Conservation (phyloP, 2,329 filamentous ascomycete species). For the Colletotrichum endophyticum region DNA sequence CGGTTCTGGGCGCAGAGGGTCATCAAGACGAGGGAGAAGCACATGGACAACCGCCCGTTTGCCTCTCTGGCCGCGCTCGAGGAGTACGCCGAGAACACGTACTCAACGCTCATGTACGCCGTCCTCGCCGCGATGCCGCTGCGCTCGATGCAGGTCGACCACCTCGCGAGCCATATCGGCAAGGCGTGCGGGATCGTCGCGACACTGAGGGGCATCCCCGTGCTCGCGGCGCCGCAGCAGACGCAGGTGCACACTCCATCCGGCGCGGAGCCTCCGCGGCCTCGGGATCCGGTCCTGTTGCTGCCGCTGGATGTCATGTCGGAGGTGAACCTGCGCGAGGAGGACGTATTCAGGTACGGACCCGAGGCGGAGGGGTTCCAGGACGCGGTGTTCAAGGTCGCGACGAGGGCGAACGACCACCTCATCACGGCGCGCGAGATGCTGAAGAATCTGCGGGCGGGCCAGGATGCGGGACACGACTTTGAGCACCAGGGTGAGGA, state of each 20-base stretch:
- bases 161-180: conserved; percentile 92
- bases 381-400: conserved; percentile 90
- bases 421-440: conserved; percentile 93
- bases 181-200: conserved; percentile 91
- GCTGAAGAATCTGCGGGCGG: conserved; percentile 78
- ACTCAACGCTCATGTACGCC: conserved; percentile 89
- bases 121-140: conserved; percentile 81
- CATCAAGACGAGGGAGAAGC: conserved; percentile 80
- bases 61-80: conserved; percentile 76
- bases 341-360: conserved; percentile 85
- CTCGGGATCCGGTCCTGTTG: conserved; percentile 63
- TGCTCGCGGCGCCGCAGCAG: conserved; percentile 80
- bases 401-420: conserved; percentile 94
- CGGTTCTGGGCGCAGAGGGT: conserved; percentile 80
- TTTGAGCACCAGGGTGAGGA: conserved; percentile 87
- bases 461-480: conserved; percentile 78
- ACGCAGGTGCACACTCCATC: conserved; percentile 49
- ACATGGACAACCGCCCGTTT: conserved; percentile 85
- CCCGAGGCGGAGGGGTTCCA: conserved; percentile 79
- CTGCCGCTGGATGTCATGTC: conserved; percentile 92
- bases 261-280: conserved; percentile 31
- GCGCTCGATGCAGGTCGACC: conserved; percentile 83
- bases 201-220: conserved; percentile 83
- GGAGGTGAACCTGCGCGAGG: conserved; percentile 79
- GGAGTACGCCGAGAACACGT: conserved; percentile 91